These are phyloP conservation scores for Naematelia aurantialba DNA, from an alignment of 768 basidiomycete genomes.

Conservation along the genomic window DNA sequence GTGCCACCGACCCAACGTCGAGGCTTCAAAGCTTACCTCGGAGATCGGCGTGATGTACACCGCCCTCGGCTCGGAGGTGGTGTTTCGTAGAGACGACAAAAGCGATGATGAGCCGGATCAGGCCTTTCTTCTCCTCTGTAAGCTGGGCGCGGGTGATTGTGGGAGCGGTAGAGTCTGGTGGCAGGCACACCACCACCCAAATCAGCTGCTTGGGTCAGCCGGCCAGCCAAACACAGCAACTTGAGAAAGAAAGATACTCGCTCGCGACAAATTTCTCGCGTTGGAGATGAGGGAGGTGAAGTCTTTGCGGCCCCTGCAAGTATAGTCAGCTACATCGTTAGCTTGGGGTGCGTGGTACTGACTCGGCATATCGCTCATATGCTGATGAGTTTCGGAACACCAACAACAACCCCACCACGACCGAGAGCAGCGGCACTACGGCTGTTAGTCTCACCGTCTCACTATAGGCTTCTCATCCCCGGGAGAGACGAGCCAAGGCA, in stretches of 20 bases:
- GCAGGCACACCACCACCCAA: constrained; percentile 68
- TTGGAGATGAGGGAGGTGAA: constrained; percentile 70
- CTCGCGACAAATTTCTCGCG: constrained; percentile 44
- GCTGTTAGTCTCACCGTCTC: not conserved
- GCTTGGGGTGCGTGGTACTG: constrained; percentile 2
- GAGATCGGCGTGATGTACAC: constrained; percentile 80
- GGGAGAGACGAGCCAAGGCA: not conserved
- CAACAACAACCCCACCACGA: constrained; percentile 88
- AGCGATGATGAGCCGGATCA: constrained; percentile 63
- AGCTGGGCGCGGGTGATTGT: constrained; percentile 44
- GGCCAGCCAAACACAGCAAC: constrained; percentile 63
- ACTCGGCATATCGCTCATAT: constrained; percentile 55
- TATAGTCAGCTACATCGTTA: constrained; percentile 50
- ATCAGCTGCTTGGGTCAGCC: constrained; percentile 55
- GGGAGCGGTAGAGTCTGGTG: constrained; percentile 51
- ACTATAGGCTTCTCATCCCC: not conserved
- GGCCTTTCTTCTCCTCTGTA: constrained; percentile 60
- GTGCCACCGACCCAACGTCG: too few species aligned
- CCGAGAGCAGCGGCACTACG: constrained; percentile 72
- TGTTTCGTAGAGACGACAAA: constrained; percentile 73
- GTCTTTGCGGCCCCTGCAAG: constrained; percentile 75
- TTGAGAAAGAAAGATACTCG: constrained; percentile 7
- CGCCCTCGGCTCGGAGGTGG: constrained; percentile 52
- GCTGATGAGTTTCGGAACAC: constrained; percentile 37
- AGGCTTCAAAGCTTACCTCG: constrained; percentile 54